phyloP scores from a whole-genome alignment of 2,329 filamentous ascomycete genomes.

The Trichoderma arundinaceum region DNA sequence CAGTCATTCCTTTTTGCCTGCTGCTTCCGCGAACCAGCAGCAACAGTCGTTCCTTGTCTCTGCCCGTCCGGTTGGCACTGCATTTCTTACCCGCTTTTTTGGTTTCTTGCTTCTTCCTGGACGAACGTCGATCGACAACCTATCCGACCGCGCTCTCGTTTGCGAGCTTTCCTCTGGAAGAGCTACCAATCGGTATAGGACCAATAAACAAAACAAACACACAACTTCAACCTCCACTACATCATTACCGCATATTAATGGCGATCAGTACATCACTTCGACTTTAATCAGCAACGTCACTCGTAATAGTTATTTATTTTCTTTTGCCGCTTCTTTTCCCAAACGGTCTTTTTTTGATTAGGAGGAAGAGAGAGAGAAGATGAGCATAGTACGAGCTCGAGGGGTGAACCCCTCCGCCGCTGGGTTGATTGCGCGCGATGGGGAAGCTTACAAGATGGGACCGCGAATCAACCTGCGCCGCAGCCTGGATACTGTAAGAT shows the following conservation, averaged over 20 bases:
- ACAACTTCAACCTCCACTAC: not conserved
- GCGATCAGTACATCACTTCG: conserved; percentile 27
- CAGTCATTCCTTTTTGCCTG: conserved; percentile 49
- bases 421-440: conserved; percentile 34
- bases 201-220: not conserved
- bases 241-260: conserved; percentile 27
- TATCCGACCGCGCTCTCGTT: conserved; percentile 11
- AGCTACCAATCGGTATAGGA: conserved; percentile 10
- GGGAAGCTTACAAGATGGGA: conserved; percentile 37
- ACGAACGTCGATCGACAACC: conserved; percentile 28
- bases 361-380: conserved; percentile 23
- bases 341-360: not conserved
- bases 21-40: conserved; percentile 28
- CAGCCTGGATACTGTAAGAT: conserved; percentile 31
- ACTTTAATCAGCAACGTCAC: conserved; percentile 29
- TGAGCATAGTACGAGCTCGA: conserved; percentile 30
- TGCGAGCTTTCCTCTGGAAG: not conserved
- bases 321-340: not conserved
- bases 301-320: conserved; percentile 23
- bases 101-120: conserved; percentile 34
- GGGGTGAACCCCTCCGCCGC: conserved; percentile 20
- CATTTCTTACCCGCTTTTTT: conserved; percentile 34
- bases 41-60: conserved; percentile 28
- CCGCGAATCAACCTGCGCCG: conserved; percentile 40
- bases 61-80: conserved; percentile 29